Evolutionary conservation across 139 green algal species (phyloP).

Genomic region (Chlorella sorokiniana): DNA sequence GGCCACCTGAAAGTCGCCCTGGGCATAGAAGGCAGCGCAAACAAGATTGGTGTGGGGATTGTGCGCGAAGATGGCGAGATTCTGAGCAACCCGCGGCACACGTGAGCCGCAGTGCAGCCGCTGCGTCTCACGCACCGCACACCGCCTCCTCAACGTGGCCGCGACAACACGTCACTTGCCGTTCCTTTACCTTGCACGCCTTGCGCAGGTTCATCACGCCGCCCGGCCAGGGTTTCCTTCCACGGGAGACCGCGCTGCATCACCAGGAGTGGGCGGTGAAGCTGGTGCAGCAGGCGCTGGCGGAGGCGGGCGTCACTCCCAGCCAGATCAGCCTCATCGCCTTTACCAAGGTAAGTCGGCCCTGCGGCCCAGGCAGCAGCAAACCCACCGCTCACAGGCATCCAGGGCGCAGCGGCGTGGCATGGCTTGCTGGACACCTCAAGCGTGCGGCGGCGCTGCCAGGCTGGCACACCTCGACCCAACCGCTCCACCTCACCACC

Average conservation of each 20-base stretch:
- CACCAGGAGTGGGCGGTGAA: conserved; percentile 70
- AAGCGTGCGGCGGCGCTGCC: too few relatives aligned
- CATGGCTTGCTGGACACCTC: neutral
- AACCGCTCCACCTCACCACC: too few relatives aligned
- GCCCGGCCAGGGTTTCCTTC: conserved; percentile 85
- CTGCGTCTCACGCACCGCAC: too few relatives aligned
- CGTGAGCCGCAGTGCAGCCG: conserved; percentile 52
- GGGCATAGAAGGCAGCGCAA: conserved; percentile 89
- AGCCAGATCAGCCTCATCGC: conserved; percentile 71
- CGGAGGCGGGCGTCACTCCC: conserved; percentile 60
- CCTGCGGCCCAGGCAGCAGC: too few relatives aligned
- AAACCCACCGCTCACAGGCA: too few relatives aligned
- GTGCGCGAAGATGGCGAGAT: conserved; percentile 77
- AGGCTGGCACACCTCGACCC: too few relatives aligned
- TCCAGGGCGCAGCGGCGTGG: too few relatives aligned
- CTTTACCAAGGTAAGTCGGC: conserved; percentile 90
- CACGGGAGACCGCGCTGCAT: conserved; percentile 83
- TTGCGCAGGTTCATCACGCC: conserved; percentile 78
- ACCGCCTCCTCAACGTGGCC: too few relatives aligned
- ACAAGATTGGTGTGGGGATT: conserved; percentile 91
- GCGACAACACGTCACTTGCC: neutral
- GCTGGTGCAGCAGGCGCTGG: conserved; percentile 72
- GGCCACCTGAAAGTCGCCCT: conserved; percentile 44
- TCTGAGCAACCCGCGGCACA: conserved; percentile 81
- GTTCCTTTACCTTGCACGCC: neutral